These are phyloP conservation scores for Polytrichum formosum DNA, from an alignment of 225 moss, liverwort and hornwort species.

Conservation along the genomic window DNA sequence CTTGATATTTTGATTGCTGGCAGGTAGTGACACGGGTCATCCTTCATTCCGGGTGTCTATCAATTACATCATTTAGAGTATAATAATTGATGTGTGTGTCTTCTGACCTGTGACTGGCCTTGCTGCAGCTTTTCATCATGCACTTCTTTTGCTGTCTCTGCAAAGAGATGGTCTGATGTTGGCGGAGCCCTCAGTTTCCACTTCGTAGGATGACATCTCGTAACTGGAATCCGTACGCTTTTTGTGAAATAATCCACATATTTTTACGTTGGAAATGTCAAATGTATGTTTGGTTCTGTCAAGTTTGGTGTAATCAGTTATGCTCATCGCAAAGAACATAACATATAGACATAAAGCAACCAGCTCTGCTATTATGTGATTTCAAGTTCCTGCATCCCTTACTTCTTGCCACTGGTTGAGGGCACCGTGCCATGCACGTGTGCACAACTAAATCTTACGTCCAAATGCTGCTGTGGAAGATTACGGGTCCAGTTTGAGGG, in stretches of 20 bases:
- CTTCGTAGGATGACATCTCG: slow-evolving; percentile 71
- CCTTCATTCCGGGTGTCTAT: slow-evolving; percentile 60
- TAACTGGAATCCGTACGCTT: slow-evolving; percentile 61
- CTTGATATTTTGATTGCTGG: slow-evolving; percentile 62
- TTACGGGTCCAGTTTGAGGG: slow-evolving; percentile 99
- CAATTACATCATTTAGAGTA: slow-evolving; percentile 42
- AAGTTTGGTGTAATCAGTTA: slow-evolving; percentile 14
- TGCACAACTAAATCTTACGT: slow-evolving; percentile 92
- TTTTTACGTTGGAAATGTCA: slow-evolving; percentile 42
- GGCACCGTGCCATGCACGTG: slow-evolving; percentile 59
- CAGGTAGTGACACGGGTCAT: slow-evolving; percentile 58
- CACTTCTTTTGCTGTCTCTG: slow-evolving; percentile 88
- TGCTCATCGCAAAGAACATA: slow-evolving; percentile 32
- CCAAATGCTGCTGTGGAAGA: slow-evolving; percentile 99
- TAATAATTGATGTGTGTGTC: slow-evolving; percentile 70
- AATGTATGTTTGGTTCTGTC: slow-evolving; percentile 42
- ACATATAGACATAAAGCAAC: slow-evolving; percentile 36
- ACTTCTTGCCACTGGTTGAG: slow-evolving; percentile 74
- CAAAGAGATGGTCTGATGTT: slow-evolving; percentile 97
- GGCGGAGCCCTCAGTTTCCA: slow-evolving; percentile 91
- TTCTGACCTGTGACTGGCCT: slow-evolving; percentile 99
- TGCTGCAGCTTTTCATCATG: slow-evolving; percentile 99
- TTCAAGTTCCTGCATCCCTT: slow-evolving; percentile 40
- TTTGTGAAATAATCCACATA: slow-evolving; percentile 51
- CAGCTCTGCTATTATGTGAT: slow-evolving; percentile 37